These are phyloP conservation scores for Mycena amicta DNA, from an alignment of 768 basidiomycete species.

Conservation along the genomic window DNA sequence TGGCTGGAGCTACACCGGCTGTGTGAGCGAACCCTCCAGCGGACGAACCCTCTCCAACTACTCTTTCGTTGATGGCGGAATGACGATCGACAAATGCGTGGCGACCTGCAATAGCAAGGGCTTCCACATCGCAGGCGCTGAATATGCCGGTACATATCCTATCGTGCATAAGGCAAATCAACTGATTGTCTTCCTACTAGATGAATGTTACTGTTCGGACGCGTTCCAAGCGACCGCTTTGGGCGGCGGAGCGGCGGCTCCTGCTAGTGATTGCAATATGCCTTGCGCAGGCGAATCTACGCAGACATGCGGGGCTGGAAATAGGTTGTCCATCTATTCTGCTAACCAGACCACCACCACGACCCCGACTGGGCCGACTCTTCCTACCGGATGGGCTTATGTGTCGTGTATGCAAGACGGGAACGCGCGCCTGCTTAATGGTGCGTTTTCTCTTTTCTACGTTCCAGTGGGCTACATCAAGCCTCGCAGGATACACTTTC, in stretches of 20 bases:
- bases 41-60: constrained; percentile 15
- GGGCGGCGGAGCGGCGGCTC: constrained; percentile 3
- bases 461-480: background rate
- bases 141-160: constrained; percentile 3
- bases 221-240: constrained; percentile 5
- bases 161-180: background rate
- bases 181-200: background rate
- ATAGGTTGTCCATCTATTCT: constrained; percentile 5
- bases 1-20: constrained; percentile 17
- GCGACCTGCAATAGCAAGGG: constrained; percentile 11
- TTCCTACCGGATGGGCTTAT: constrained; percentile 11
- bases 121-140: constrained; percentile 13
- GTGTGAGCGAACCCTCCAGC: constrained; percentile 6
- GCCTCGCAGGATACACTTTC: constrained; percentile 7
- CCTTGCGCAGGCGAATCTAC: constrained; percentile 16
- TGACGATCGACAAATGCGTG: constrained; percentile 18
- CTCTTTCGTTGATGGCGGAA: constrained; percentile 7
- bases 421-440: constrained; percentile 5
- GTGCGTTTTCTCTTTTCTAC: background rate
- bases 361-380: constrained; percentile 1
- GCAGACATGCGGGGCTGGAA: constrained; percentile 7
- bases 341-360: background rate
- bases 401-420: constrained; percentile 10
- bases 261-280: constrained; percentile 7
- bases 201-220: constrained; percentile 15